phyloP scores from a whole-genome alignment of 805 yeast species.

The Suhomyces faveliae region DNA sequence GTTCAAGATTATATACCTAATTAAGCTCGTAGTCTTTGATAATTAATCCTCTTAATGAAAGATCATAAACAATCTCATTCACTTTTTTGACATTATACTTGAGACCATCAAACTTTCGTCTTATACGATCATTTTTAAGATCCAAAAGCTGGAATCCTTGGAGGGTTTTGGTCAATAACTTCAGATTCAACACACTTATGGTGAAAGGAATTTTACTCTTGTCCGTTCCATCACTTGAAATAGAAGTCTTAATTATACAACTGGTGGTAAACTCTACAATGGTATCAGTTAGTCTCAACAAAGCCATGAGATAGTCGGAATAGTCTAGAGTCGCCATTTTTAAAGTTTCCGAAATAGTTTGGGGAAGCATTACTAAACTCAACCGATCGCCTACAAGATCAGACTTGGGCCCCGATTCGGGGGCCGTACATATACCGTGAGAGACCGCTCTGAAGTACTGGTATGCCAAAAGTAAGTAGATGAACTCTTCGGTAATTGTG shows the following conservation, averaged over 20 bases:
- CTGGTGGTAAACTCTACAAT: constrained; percentile 27
- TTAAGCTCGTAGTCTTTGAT: constrained; percentile 1
- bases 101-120: constrained; percentile 29
- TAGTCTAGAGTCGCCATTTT: constrained; percentile 17
- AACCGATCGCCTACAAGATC: background rate
- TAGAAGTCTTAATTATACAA: constrained; percentile 20
- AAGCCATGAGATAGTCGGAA: constrained; percentile 20
- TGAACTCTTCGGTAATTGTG: background rate
- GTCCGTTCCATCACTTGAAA: constrained; percentile 4
- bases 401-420: background rate
- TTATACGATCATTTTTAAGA: constrained; percentile 26
- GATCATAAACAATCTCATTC: constrained; percentile 19
- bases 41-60: constrained; percentile 8
- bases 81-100: constrained; percentile 28
- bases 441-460: constrained; percentile 11
- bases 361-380: constrained; percentile 23
- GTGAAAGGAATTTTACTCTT: constrained; percentile 14
- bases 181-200: constrained; percentile 20
- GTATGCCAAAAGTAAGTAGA: constrained; percentile 16
- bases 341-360: constrained; percentile 12
- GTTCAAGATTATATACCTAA: too few species aligned
- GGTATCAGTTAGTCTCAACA: constrained; percentile 21
- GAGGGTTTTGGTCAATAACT: constrained; percentile 22
- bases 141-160: constrained; percentile 28
- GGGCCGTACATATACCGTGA: background rate